Base-by-base conservation (phyloP, 306 rosid species). In the Fragaria ananassa region DNA sequence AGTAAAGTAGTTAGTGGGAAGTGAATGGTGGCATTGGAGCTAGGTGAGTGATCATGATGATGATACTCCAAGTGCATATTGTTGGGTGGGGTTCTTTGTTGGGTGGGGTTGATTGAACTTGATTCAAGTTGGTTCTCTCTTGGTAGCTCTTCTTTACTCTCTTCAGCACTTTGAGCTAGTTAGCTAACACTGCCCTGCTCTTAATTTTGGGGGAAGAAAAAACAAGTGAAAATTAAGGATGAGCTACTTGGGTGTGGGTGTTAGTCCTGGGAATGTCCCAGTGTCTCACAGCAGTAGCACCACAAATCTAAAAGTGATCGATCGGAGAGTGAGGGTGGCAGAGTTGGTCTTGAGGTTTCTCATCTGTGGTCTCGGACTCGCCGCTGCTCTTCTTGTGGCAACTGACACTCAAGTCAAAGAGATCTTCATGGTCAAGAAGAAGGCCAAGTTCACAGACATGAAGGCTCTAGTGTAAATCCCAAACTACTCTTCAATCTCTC, bases 231-330 rank as follows among this genome's bases (percentile, higher is more conserved):
- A 1, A 60, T 25, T 4, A 76, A 50, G 47, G 17, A 95, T 95
- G 98, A 92, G 90, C 75, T 84, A 89, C 49, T 66, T 89, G 82
- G 84, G 91, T 44, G 90, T 92, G 0, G 99, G 98, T 72, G 88
- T 90, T 68, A 95, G 96, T 82, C 95, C 97, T 57, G 96, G 97
- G 54, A 86, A 62, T 79, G 93, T 86, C 57, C 88, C 97, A 3
- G 93, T 90, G 17, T 79, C 64, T 64, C 97, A 90, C 46, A 46
- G 45, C 45, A 27, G 66, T 37, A 6, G 67, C 41, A 27, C 46
- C 81, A 76, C 91, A 77, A 81, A 83, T 53, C 47, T 76, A n/a
- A 89, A 81, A 74, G 86, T 84, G 9, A 69, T 85, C 10, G 97
- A 90, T 76, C 79, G 86, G 69, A 84, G 85, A 72, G 76, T 92